Evolutionary conservation across 768 basidiomycete species (phyloP).

Genomic region (Serendipita sp.): DNA sequence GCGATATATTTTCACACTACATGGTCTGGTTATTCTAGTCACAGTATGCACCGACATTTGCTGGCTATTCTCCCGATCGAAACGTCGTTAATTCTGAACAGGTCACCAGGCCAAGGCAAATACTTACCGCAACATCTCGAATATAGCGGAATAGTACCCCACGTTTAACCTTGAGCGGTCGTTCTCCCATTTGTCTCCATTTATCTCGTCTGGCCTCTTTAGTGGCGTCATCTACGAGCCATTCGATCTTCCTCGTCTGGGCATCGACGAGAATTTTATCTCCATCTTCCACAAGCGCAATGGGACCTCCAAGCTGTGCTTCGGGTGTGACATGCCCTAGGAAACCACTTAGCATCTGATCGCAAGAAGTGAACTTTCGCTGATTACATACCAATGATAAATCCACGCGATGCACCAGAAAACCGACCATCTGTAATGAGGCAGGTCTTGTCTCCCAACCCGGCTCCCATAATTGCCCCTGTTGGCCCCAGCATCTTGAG

Average conservation of each 20-base stretch:
- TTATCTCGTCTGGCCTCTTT: slow-evolving; percentile 39
- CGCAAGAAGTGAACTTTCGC: background rate
- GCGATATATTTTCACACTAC: background rate
- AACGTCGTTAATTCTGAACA: background rate
- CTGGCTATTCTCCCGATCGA: slow-evolving; percentile 35
- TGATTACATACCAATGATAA: slow-evolving; percentile 32
- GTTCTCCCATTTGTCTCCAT: slow-evolving; percentile 56
- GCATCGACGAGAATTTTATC: slow-evolving; percentile 65
- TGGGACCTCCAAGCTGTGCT: slow-evolving; percentile 69
- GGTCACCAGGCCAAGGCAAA: background rate
- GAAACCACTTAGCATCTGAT: background rate
- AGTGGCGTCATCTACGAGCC: slow-evolving; percentile 55
- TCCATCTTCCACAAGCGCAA: slow-evolving; percentile 72
- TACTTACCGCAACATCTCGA: slow-evolving; percentile 66
- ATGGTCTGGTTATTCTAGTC: slow-evolving; percentile 27
- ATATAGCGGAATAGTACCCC: slow-evolving; percentile 71
- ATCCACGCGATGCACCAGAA: slow-evolving; percentile 62
- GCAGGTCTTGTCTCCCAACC: slow-evolving; percentile 58
- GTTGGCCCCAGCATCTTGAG: slow-evolving; percentile 52
- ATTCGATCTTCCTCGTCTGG: slow-evolving; percentile 44
- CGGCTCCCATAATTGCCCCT: slow-evolving; percentile 70
- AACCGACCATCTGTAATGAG: slow-evolving; percentile 83
- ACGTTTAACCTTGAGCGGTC: slow-evolving; percentile 47
- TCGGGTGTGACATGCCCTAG: slow-evolving; percentile 45
- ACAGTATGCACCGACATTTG: slow-evolving; percentile 66